These are phyloP conservation scores for Seiridium unicorne DNA, from an alignment of 2,329 filamentous ascomycete genomes.

Conservation along the genomic window DNA sequence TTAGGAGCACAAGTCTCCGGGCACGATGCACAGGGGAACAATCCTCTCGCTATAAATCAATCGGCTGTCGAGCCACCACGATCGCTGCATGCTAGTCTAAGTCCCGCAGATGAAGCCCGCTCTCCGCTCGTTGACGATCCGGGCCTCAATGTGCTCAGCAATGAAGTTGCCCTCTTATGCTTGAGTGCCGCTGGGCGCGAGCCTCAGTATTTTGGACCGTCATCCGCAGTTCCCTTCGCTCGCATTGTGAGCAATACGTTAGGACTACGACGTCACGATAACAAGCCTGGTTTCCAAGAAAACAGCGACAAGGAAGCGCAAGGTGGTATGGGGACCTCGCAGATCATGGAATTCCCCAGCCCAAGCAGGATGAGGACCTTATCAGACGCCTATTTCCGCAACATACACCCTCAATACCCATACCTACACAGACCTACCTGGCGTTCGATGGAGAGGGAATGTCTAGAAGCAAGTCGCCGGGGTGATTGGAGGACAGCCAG, in stretches of 20 bases:
- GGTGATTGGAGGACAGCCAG: too few relatives aligned
- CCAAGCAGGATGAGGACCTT: background rate
- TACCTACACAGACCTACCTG: slow-evolving; percentile 34
- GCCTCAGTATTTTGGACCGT: slow-evolving; percentile 35
- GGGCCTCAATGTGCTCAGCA: slow-evolving; percentile 16
- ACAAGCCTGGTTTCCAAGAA: slow-evolving; percentile 4
- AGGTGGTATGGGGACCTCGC: background rate
- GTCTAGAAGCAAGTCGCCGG: slow-evolving; percentile 8
- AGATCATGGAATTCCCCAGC: background rate
- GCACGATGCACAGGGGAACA: background rate
- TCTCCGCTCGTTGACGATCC: background rate
- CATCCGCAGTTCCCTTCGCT: slow-evolving; percentile 31
- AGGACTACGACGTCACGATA: slow-evolving; percentile 6
- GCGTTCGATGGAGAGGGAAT: slow-evolving; percentile 24
- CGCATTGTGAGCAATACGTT: slow-evolving; percentile 22
- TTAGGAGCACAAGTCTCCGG: background rate
- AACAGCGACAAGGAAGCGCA: background rate
- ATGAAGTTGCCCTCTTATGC: slow-evolving; percentile 27
- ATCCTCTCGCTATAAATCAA: background rate
- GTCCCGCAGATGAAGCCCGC: background rate
- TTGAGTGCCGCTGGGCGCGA: slow-evolving; percentile 29
- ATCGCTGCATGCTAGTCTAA: background rate
- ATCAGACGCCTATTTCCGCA: slow-evolving; percentile 30
- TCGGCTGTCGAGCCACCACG: background rate
- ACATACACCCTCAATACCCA: slow-evolving; percentile 35